These are phyloP conservation scores for Plasmodium vinckei DNA, from an alignment of 169 alveolate genomes.

Conservation along the genomic window DNA sequence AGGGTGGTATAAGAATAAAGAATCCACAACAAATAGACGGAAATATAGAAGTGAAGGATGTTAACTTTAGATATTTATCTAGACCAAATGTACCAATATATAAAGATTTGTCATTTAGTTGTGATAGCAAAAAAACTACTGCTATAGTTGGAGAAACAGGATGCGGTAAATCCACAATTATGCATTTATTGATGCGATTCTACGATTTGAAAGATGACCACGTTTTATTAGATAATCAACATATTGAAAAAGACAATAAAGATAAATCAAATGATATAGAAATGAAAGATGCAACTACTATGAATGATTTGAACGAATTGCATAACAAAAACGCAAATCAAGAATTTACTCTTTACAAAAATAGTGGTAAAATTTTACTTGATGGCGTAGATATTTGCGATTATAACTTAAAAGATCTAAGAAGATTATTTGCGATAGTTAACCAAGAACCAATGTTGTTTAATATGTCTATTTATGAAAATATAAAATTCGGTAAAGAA, in stretches of 20 bases:
- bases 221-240: conserved; percentile 78
- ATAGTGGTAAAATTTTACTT: conserved; percentile 86
- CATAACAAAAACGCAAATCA: background rate
- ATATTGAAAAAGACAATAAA: background rate
- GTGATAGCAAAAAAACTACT: conserved; percentile 80
- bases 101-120: conserved; percentile 69
- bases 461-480: conserved; percentile 93
- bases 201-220: conserved; percentile 88
- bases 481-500: conserved; percentile 92
- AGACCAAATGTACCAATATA: conserved; percentile 74
- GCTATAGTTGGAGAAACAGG: conserved; percentile 97
- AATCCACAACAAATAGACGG: conserved; percentile 27
- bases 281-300: conserved; percentile 7
- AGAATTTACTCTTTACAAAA: conserved; percentile 26
- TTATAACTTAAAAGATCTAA: conserved; percentile 78
- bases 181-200: conserved; percentile 90
- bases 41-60: conserved; percentile 41
- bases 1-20: conserved; percentile 59
- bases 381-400: conserved; percentile 91
- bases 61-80: conserved; percentile 49
- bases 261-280: background rate
- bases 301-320: background rate
- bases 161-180: conserved; percentile 94
- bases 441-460: conserved; percentile 94
- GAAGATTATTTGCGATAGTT: conserved; percentile 77